Evolutionary conservation across 2,329 filamentous ascomycete genomes (phyloP), one percentile per base, ranked within the genome.

Genomic region (Annulohypoxylon truncatum): DNA sequence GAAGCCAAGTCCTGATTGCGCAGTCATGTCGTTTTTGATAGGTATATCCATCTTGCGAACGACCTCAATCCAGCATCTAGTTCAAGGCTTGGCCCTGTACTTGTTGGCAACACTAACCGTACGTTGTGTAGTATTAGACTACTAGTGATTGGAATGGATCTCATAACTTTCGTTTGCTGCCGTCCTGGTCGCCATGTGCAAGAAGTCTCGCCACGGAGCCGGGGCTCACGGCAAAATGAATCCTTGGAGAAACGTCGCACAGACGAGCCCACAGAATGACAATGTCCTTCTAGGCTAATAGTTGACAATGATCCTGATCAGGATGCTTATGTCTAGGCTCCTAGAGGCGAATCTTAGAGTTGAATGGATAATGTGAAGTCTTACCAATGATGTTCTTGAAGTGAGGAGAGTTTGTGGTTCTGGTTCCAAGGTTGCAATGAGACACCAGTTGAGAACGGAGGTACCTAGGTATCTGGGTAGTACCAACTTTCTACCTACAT

Each of bases 111-210:
- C 48, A 56, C 50, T 46, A 15, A 59, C 46, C 31, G 47, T 46
- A 55, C 22, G 40, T 26, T 65, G 31, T 44, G 26, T 56, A 54
- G 44, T 22, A 56, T 18, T 40, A 56, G 48, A 12, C 26, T 35
- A 33, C 40, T 44, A 44, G 40, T 12, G 29, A 22, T 15, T n/a
- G n/a, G n/a, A n/a, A n/a, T n/a, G n/a, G n/a, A 20, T 20, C 56
- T 47, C 50, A 28, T 59, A 22, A 20, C 38, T 24, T 38, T 62
- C 64, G 53, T 65, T 58, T 52, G 52, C 38, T 52, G 42, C 56
- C 66, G 69, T 72, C 73, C 72, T 75, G 75, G 65, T 64, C 35
- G 75, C 74, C 77, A 77, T 77, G 75, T 78, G 76, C 71, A 73
- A 71, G 68, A 66, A 69, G 70, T 74, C 71, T 71, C 67, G 71